These are phyloP conservation scores for Blumeriella jaapii DNA, from an alignment of 2,329 filamentous ascomycete species.

Conservation along the genomic window DNA sequence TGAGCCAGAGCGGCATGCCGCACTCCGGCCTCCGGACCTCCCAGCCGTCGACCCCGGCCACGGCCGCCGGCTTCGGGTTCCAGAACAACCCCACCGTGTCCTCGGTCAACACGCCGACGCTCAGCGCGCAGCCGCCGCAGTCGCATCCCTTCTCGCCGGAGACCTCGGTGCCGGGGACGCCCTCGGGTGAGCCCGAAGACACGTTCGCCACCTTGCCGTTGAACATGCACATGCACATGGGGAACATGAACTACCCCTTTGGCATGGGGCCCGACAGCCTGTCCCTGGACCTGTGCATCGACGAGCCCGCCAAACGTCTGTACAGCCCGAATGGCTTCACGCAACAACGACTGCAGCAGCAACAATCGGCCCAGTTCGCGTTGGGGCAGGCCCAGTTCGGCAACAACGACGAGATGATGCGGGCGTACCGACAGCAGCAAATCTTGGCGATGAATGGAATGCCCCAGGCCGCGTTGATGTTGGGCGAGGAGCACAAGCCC, in stretches of 20 bases:
- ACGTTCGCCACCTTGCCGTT: conserved; percentile 53
- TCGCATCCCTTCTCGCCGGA: conserved; percentile 40
- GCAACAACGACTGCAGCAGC: conserved; percentile 54
- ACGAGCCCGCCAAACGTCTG: conserved; percentile 87
- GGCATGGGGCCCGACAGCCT: conserved; percentile 34
- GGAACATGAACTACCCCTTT: conserved; percentile 28
- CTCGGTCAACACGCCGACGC: conserved; percentile 88
- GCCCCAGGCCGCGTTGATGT: conserved; percentile 35
- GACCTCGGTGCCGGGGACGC: conserved; percentile 58
- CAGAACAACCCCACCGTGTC: conserved; percentile 94
- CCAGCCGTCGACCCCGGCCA: conserved; percentile 73
- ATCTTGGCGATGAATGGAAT: conserved; percentile 32
- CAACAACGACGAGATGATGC: conserved; percentile 50
- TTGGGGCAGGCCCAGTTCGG: conserved; percentile 58
- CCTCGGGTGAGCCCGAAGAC: conserved; percentile 65
- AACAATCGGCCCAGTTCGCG: conserved; percentile 60
- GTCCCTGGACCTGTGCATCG: conserved; percentile 56
- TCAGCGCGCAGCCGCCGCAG: conserved; percentile 60
- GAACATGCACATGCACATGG: conserved; percentile 42
- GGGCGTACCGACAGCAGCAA: conserved; percentile 49
- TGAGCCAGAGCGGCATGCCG: conserved; percentile 57
- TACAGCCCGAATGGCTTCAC: conserved; percentile 73
- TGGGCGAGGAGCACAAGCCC: conserved; percentile 86
- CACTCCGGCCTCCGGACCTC: conserved; percentile 76
- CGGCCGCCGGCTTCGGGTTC: conserved; percentile 64